Conservation (phyloP, 345 rosid genomes). For the Populus euphratica region DNA sequence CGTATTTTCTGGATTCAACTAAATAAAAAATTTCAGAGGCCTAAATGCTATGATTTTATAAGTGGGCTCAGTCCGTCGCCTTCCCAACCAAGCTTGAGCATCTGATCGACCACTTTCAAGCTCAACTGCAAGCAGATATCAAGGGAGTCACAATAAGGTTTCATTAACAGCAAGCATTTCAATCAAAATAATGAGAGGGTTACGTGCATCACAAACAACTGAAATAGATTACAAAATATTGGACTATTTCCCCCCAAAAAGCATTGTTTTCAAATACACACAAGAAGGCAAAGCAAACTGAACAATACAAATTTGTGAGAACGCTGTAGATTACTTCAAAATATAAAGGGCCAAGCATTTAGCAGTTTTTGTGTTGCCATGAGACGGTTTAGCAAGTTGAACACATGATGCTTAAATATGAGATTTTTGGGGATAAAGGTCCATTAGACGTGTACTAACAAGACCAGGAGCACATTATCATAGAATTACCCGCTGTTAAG, state of each 20-base stretch:
- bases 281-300: not conserved
- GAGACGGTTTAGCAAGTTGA: not conserved
- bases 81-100: constrained; percentile 99
- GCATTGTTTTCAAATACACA: not conserved
- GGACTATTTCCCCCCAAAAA: not conserved
- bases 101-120: constrained; percentile 84
- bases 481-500: not conserved
- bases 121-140: constrained; percentile 57
- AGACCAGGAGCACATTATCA: not conserved
- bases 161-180: not conserved
- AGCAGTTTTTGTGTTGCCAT: not conserved
- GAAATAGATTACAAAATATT: not conserved
- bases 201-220: not conserved
- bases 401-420: not conserved
- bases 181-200: not conserved
- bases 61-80: constrained; percentile 71
- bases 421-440: not conserved
- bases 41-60: constrained; percentile 39
- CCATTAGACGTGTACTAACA: not conserved
- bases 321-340: no score
- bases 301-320: not conserved
- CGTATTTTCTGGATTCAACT: constrained; percentile 11
- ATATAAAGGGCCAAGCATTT: not conserved
- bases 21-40: constrained; percentile 4
- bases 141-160: not conserved